Conservation (phyloP, 2,329 filamentous ascomycete species). For the Neonectria faginata region DNA sequence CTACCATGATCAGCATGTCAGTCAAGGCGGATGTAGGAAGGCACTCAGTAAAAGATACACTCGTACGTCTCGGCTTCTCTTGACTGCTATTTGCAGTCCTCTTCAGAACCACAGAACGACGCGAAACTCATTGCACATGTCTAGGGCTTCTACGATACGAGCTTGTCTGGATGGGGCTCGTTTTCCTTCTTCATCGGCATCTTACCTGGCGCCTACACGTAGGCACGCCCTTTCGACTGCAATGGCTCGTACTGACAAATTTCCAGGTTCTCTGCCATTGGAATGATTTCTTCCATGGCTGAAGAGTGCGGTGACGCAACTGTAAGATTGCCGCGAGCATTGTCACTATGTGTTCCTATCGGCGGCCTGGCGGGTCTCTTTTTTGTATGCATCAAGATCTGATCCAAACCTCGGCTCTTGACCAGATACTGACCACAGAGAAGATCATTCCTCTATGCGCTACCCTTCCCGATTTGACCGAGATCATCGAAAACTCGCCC, state of each 20-base stretch:
- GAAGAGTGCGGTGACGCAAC: conserved; percentile 70
- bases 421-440: neutral
- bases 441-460: conserved; percentile 58
- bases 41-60: conserved; percentile 60
- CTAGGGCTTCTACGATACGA: conserved; percentile 76
- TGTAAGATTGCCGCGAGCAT: conserved; percentile 72
- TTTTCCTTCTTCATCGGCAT: conserved; percentile 68
- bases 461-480: conserved; percentile 74
- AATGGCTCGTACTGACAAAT: neutral
- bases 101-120: neutral
- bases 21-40: conserved; percentile 71
- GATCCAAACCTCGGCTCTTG: conserved; percentile 67
- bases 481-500: conserved; percentile 70
- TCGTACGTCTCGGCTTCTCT: conserved; percentile 27
- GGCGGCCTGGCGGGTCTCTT: conserved; percentile 70
- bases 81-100: neutral
- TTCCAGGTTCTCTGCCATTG: conserved; percentile 57
- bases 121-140: conserved; percentile 9
- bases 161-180: conserved; percentile 74
- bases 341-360: conserved; percentile 73
- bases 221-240: neutral
- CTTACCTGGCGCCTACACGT: conserved; percentile 57
- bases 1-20: conserved; percentile 77
- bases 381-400: conserved; percentile 63
- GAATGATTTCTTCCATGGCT: conserved; percentile 66